Conservation (phyloP, 352 stramenopile genomes). For the Pythium monospermum region DNA sequence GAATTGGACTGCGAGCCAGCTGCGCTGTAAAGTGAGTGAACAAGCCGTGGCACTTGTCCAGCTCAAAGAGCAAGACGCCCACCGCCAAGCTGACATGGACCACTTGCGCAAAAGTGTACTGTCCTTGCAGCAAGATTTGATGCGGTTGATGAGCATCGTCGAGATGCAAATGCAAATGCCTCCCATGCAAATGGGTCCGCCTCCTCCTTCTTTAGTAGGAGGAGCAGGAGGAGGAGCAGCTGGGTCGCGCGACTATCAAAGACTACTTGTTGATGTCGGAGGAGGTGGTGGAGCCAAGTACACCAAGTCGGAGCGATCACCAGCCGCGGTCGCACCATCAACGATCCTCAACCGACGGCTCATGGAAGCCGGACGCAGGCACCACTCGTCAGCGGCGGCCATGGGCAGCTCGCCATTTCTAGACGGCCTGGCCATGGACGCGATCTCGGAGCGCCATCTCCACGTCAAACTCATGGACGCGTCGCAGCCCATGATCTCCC, state of each 20-base stretch:
- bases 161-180: conserved; percentile 77
- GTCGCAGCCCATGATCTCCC: conserved; percentile 23
- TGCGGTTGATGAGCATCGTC: conserved; percentile 71
- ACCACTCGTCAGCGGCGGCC: conserved; percentile 1
- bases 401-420: neutral
- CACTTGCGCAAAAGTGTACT: conserved; percentile 59
- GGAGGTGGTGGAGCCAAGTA: neutral
- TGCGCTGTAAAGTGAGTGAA: conserved; percentile 23
- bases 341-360: conserved; percentile 22
- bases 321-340: neutral
- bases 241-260: conserved; percentile 15
- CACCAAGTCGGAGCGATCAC: neutral
- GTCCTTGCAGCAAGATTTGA: conserved; percentile 64
- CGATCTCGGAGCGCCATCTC: conserved; percentile 21
- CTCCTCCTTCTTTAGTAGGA: too few relatives aligned
- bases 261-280: conserved; percentile 8
- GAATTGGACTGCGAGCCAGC: conserved; percentile 2
- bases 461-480: conserved; percentile 28
- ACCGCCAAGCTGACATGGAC: conserved; percentile 34
- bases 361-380: conserved; percentile 11
- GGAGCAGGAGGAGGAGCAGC: too few relatives aligned
- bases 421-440: neutral
- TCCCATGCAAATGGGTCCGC: conserved; percentile 16
- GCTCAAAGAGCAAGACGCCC: conserved; percentile 29
- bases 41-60: conserved; percentile 29